phyloP scores from a whole-genome alignment of 73 alveolate genomes.

The Tetrahymena thermophila region DNA sequence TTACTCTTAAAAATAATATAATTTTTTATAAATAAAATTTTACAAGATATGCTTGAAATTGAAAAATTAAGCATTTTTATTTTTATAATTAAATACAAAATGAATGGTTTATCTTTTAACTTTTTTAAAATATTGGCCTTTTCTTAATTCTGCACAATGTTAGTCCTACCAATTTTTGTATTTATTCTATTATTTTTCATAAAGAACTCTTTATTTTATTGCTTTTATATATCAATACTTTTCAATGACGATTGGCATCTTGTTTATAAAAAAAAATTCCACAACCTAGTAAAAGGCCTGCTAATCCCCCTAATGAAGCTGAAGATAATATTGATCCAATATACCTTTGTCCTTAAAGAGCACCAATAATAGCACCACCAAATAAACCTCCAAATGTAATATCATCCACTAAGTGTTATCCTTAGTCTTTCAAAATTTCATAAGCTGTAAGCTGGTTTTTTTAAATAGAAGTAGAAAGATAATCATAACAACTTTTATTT shows the following conservation, averaged over 20 bases:
- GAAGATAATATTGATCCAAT: background rate
- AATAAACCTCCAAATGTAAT: background rate
- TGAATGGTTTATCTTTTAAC: no score
- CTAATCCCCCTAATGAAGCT: background rate
- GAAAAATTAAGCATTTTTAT: no score
- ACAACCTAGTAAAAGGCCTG: background rate
- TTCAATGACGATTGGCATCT: background rate
- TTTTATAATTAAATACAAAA: no score
- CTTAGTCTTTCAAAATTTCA: background rate
- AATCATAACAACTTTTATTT: background rate
- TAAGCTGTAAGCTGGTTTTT: background rate
- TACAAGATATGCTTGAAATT: no score
- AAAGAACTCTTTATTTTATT: background rate
- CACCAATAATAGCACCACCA: background rate
- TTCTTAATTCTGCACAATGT: no score
- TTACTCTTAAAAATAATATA: no score
- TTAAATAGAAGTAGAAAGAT: background rate
- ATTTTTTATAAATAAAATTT: no score
- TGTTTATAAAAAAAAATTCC: background rate
- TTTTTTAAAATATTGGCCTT: no score
- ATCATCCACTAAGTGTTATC: background rate
- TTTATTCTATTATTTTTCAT: no score
- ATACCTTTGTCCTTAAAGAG: background rate
- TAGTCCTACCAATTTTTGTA: no score
- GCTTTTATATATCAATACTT: background rate